phyloP scores from a whole-genome alignment of 345 rosid species.

The Moricandia arvensis region DNA sequence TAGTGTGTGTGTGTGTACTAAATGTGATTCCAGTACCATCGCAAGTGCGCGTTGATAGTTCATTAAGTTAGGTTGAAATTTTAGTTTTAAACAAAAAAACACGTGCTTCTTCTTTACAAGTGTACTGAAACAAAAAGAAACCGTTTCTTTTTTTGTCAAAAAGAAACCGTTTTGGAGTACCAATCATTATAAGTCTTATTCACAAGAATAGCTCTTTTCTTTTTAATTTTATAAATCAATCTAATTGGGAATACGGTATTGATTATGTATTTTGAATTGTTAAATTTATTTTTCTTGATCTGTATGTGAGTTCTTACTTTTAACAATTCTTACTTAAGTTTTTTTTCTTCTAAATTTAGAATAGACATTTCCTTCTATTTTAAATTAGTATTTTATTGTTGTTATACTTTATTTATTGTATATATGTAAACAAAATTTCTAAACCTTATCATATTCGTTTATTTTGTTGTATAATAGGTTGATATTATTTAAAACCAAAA shows the following conservation, averaged over 20 bases:
- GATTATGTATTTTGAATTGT: too few species aligned
- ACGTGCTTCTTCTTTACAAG: neutral
- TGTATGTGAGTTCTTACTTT: neutral
- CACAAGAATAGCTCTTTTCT: too few species aligned
- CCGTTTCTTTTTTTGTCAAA: neutral
- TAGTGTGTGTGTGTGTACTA: neutral
- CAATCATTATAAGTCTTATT: neutral
- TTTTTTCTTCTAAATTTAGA: too few species aligned
- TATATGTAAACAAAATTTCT: neutral
- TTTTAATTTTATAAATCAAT: too few species aligned
- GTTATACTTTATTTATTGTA: neutral
- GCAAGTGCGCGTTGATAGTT: neutral
- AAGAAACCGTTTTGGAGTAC: neutral
- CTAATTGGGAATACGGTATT: too few species aligned
- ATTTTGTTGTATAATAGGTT: neutral
- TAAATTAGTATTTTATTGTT: too few species aligned
- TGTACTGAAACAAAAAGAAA: neutral
- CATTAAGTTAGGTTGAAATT: neutral
- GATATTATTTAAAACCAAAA: neutral
- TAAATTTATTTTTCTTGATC: too few species aligned
- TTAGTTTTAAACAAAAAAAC: neutral
- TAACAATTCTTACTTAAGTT: neutral
- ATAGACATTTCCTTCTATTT: neutral
- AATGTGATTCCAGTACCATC: neutral
- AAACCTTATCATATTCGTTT: neutral